Evolutionary conservation across 495 filamentous ascomycete species (phyloP), one percentile per base, ranked within the genome.

Genomic region (Daldinia caldariorum): DNA sequence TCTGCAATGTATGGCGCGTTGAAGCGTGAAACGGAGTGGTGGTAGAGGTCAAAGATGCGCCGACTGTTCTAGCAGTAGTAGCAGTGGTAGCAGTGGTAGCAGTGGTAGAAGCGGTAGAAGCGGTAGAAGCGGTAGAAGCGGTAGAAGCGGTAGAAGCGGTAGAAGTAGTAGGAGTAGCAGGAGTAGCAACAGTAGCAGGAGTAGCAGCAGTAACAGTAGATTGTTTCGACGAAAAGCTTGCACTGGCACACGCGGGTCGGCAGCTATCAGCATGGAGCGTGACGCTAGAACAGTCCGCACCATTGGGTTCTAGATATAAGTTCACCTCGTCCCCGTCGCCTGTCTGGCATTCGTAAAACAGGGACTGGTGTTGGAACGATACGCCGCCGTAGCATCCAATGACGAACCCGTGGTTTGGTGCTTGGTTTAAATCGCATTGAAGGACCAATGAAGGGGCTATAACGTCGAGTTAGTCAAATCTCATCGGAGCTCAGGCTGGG

Each of bases 341-440:
- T 9, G 84, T 86, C 35, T 83, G 77, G 63, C 87, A 90, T 39
- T 83, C 84, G 67, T 85, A 83, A 68, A 89, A 90, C 18, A 70
- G 54, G 7, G 77, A 70, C 54, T 75, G 80, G 56, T 80, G 83
- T 22, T 79, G 66, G 68, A 78, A 85, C 31, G 79, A 80, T 22
- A 88, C 69, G 37, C 78, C 68, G 18, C 84, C 85, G 65, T 84
- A 74, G n/a, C 82, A 83, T 54, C 72, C 78, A 53, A 89, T 79
- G 6, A 78, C 78, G 75, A 87, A 89, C 20, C 84, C 84, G 26
- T 80, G 66, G 32, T 77, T 80, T 7, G 82, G 81, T 3, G 70
- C 62, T 7, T 80, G 82, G 63, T 87, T 86, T 31, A 75, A 67
- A 58, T 91, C 89, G 77, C 90, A 92, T 75, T 91, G 89, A 60